These are phyloP conservation scores for Brassica nigra DNA, from an alignment of 345 rosid species.

Conservation along the genomic window DNA sequence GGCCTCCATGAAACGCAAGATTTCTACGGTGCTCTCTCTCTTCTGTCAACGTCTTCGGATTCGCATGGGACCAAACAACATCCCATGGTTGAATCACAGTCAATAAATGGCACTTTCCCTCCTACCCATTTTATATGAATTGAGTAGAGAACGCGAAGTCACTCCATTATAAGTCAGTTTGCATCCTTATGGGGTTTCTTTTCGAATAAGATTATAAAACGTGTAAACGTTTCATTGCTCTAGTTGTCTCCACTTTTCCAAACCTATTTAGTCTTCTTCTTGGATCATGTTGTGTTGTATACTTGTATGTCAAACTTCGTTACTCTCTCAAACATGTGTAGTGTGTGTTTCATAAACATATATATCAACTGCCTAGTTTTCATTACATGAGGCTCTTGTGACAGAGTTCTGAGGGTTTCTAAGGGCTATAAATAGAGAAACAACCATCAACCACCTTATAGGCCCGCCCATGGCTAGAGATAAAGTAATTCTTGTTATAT, in stretches of 20 bases:
- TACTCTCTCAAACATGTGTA: constrained; percentile 25
- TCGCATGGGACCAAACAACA: constrained; percentile 46
- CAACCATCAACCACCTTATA: not conserved
- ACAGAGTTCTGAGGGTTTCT: not conserved
- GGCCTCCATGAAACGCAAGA: constrained; percentile 64
- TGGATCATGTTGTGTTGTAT: not conserved
- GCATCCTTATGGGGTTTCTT: constrained; percentile 16
- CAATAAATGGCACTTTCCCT: constrained; percentile 30
- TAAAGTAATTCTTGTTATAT: not conserved
- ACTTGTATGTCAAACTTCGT: not conserved
- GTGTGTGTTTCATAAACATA: constrained; percentile 6
- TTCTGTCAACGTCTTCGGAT: constrained; percentile 90
- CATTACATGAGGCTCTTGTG: not conserved
- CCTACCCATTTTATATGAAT: constrained; percentile 29
- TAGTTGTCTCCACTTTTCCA: not conserved
- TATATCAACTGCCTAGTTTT: not conserved
- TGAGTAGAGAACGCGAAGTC: constrained; percentile 6
- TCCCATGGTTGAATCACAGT: constrained; percentile 24
- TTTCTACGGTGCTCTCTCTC: constrained; percentile 97
- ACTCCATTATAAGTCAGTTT: constrained; percentile 5
- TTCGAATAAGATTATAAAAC: not conserved
- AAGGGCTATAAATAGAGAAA: not conserved
- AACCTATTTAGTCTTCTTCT: constrained; percentile 9
- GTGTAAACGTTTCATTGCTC: not conserved
- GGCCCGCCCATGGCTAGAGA: not conserved